Base-by-base conservation (phyloP, 306 rosid species). In the Trifolium repens region DNA sequence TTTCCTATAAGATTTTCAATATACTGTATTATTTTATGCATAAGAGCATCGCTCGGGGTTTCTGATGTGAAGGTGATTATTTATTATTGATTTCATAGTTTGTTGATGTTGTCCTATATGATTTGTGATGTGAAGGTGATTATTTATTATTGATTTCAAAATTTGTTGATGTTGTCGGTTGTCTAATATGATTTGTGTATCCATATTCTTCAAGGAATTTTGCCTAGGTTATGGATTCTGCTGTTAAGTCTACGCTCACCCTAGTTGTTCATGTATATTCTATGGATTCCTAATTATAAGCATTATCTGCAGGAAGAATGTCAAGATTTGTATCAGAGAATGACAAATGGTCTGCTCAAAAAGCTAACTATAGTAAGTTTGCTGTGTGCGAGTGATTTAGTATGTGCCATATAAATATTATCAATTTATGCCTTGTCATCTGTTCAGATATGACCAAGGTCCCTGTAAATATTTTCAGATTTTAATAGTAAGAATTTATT, bases 251-350 rank as follows among this genome's bases (percentile, higher is more conserved):
- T 55, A 30, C 37, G 14, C 72, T 70, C 24, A n/a, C 50, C 46
- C 32, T 62, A 37, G 57, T 76, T 67, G 81, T 35, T 72, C 52
- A 19, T 44, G 62, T 68, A 55, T 77, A 53, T 76, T 75, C 10
- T 65, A 26, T 40, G 52, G 44, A 49, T 43, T 49, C 61, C 14
- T 50, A 24, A 44, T 35, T 53, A 64, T 44, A 43, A 30, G 72
- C 74, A 57, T 62, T 65, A 13, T 78, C 46, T 83, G 86, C 90
- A 92, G 97, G 96, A 88, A 87, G 97, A 92, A 79, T 90, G 96
- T 74, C 80, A 81, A 72, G 96, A 90, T 85, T 47, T 92, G 82
- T 71, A 61, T 34, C 83, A 83, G 46, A 84, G 87, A 81, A 71
- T 90, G 82, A 85, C 76, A 57, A 65, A 83, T 67, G 94, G 94